phyloP scores from a whole-genome alignment of 805 yeast species.

The Metschnikowia corniflorae region DNA sequence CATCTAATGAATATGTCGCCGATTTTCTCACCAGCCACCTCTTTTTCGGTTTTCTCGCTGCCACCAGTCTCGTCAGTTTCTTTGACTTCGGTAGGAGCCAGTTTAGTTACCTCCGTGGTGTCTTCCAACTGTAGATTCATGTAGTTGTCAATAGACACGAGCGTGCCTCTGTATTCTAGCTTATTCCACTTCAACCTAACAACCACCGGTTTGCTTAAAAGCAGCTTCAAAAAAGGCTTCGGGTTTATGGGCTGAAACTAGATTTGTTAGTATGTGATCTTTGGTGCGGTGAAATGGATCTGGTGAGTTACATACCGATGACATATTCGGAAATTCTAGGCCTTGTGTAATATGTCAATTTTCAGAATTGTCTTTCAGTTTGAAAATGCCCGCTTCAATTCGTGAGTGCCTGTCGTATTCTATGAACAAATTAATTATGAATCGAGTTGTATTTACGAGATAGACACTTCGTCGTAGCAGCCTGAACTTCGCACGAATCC shows the following conservation, averaged over 20 bases:
- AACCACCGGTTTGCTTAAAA: slow-evolving; percentile 65
- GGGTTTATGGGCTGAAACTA: slow-evolving; percentile 72
- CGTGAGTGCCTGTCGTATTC: no score
- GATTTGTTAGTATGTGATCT: slow-evolving; percentile 5
- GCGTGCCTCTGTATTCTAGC: slow-evolving; percentile 79
- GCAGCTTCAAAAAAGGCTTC: slow-evolving; percentile 79
- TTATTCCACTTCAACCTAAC: slow-evolving; percentile 88
- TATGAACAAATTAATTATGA: no score
- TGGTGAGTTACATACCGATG: slow-evolving; percentile 12
- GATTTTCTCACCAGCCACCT: slow-evolving; percentile 30
- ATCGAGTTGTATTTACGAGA: no score
- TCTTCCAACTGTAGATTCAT: slow-evolving; percentile 81
- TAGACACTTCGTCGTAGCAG: no score
- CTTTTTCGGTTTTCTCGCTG: slow-evolving; percentile 26
- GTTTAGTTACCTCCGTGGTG: slow-evolving; percentile 46
- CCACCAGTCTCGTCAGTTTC: slow-evolving; percentile 12
- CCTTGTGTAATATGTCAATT: no score
- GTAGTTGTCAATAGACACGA: slow-evolving; percentile 82
- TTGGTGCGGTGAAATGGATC: background rate
- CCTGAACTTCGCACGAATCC: no score
- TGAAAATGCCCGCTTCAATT: no score
- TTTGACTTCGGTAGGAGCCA: slow-evolving; percentile 22
- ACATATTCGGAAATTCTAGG: no score
- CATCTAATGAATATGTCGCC: slow-evolving; percentile 87
- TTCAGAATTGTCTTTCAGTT: no score